A percentile compares a stretch with the other conserved stretches of the same genome.
These are phyloP conservation scores for Fusarium nurragi DNA, from an alignment of 2,329 filamentous ascomycete species.

Conservation along the genomic window DNA sequence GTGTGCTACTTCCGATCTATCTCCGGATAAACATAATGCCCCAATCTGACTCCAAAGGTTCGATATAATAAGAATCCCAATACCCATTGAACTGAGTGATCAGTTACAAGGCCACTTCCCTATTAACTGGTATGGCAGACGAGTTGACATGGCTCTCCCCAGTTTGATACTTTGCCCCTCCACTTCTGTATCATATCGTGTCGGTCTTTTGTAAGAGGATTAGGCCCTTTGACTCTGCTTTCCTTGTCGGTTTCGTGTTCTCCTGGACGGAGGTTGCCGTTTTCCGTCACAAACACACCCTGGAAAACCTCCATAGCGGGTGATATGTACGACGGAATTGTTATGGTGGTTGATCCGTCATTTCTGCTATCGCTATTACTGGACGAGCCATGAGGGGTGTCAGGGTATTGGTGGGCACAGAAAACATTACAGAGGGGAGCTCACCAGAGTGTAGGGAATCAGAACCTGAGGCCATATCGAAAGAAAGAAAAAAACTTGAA, in stretches of 20 bases:
- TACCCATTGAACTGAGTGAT: not conserved
- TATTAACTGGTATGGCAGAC: not conserved
- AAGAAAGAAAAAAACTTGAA: not conserved
- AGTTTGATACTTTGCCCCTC: not conserved
- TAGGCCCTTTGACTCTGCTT: not conserved
- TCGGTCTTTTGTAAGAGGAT: not conserved
- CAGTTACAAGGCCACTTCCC: not conserved
- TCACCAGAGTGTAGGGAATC: not conserved
- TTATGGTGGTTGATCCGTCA: not conserved
- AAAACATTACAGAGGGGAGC: not conserved
- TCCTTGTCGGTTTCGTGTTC: not conserved
- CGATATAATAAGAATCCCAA: not conserved
- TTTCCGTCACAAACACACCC: not conserved
- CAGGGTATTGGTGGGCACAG: not conserved
- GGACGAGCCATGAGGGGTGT: not conserved
- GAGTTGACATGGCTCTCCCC: not conserved
- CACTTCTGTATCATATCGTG: not conserved
- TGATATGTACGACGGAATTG: not conserved
- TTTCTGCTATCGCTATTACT: not conserved
- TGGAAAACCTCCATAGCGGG: not conserved
- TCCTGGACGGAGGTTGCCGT: not conserved
- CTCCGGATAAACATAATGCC: not conserved
- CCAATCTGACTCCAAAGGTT: not conserved
- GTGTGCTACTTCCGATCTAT: too few species aligned
- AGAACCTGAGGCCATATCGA: not conserved